Evolutionary conservation across 148 eudicot species (phyloP), one percentile per base, ranked within the genome.

Genomic region (Gaultheria prostrata): DNA sequence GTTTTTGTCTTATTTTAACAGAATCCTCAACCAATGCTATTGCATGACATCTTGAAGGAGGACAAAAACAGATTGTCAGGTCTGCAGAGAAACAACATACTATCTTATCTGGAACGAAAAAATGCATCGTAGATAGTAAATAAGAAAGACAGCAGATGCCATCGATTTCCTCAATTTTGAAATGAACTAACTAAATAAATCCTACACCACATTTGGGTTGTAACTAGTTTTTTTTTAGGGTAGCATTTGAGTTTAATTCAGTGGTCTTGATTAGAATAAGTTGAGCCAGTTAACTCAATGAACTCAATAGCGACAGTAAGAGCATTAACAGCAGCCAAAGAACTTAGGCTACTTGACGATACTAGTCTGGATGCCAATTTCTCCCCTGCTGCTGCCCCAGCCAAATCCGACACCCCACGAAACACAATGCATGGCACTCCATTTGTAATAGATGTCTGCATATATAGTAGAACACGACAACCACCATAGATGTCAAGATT

Each of bases 341-440:
- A 43, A 78, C 84, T 84, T 5, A 85, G 63, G 57, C 85, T 83
- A 21, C 39, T 65, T 61, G 85, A 32, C 4, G 87, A 48, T 56
- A 67, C 39, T 76, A 86, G 32, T 15, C 78, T 35, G 17, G 59
- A 33, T 43, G 43, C 45, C 49, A 39, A 76, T 35, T 88, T 78
- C 33, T 84, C 85, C 35, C 30, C 80, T 7, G 59, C 11, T 28
- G 84, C 69, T 33, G 48, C 89, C 78, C 92, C 92, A 0, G 92
- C 93, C 86, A 89, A 76, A 75, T 90, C 94, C 30, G 93, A 90
- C 15, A 92, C 78, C 1, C 92, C 94, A 48, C 94, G 93, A 39
- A 92, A 89, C 69, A 90, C 90, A 3, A 90, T 35, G 81, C 90
- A 88, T 13, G 94, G 92, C 59, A 90, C 90, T 43, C 87, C 88